phyloP scores from a whole-genome alignment of 139 green algal genomes.

The Spirogloea muscicola region DNA sequence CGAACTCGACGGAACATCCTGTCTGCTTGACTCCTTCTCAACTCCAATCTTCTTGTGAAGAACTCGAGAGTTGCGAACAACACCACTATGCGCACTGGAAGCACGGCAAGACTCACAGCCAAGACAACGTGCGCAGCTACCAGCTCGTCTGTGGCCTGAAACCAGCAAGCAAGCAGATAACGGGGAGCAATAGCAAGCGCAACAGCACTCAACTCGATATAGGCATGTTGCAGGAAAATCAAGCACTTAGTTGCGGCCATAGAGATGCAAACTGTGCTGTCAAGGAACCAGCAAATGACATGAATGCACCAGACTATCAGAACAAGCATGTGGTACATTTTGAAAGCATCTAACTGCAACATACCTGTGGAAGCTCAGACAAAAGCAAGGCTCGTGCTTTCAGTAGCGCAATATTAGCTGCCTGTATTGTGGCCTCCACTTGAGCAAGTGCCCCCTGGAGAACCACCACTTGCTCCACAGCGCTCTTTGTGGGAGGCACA shows the following conservation, averaged over 20 bases:
- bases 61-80: slow-evolving; percentile 2
- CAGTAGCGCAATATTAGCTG: slow-evolving; percentile 24
- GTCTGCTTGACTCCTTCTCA: background rate
- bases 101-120: slow-evolving; percentile 4
- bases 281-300: too few species aligned
- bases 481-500: slow-evolving; percentile 10
- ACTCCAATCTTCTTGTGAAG: slow-evolving; percentile 18
- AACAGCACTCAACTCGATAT: background rate
- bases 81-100: slow-evolving; percentile 18
- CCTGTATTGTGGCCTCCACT: slow-evolving; percentile 20
- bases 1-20: background rate
- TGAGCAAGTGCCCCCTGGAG: slow-evolving; percentile 18
- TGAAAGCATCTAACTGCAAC: too few species aligned
- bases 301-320: too few species aligned
- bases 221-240: too few species aligned
- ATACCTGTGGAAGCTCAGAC: slow-evolving; percentile 21
- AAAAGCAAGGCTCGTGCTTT: slow-evolving; percentile 26
- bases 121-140: slow-evolving; percentile 2
- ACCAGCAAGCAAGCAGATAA: background rate
- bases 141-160: slow-evolving; percentile 18
- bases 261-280: too few species aligned
- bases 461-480: slow-evolving; percentile 28
- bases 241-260: too few species aligned
- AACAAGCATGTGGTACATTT: too few species aligned
- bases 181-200: background rate